Conservation (phyloP, 2,329 filamentous ascomycete genomes). For the Aspergillus brasiliensis region DNA sequence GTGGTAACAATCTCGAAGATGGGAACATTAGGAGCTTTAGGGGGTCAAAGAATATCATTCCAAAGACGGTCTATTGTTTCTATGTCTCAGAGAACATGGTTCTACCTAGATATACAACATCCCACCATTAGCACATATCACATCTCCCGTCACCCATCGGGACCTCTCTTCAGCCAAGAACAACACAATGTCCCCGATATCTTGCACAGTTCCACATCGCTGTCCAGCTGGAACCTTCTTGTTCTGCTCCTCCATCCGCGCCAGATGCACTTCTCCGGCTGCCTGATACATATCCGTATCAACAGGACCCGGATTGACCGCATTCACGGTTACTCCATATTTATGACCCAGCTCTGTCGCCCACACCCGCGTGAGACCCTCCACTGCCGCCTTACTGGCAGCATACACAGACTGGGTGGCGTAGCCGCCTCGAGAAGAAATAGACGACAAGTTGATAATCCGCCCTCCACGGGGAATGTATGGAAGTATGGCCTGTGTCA, state of each 20-base stretch:
- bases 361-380: slow-evolving; percentile 66
- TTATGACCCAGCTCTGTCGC: slow-evolving; percentile 36
- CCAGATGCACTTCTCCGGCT: slow-evolving; percentile 15
- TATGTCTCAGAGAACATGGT: neutral
- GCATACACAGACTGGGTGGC: slow-evolving; percentile 57
- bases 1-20: too few species aligned
- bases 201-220: slow-evolving; percentile 14
- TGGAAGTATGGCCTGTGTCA: slow-evolving; percentile 23
- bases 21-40: too few species aligned
- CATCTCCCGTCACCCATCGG: slow-evolving; percentile 26
- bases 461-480: slow-evolving; percentile 15
- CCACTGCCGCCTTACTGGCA: slow-evolving; percentile 64
- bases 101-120: slow-evolving; percentile 16
- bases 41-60: too few species aligned
- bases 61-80: neutral
- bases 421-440: slow-evolving; percentile 20
- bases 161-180: slow-evolving; percentile 21
- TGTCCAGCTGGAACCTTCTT: slow-evolving; percentile 22
- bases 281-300: slow-evolving; percentile 26
- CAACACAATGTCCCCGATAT: slow-evolving; percentile 23
- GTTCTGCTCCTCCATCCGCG: slow-evolving; percentile 19
- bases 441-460: slow-evolving; percentile 26
- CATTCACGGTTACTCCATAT: slow-evolving; percentile 35
- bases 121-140: slow-evolving; percentile 24
- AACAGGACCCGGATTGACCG: slow-evolving; percentile 32